These are phyloP conservation scores for Phaeosphaeriaceae sp. DNA, from an alignment of 2,329 filamentous ascomycete genomes.

Conservation along the genomic window DNA sequence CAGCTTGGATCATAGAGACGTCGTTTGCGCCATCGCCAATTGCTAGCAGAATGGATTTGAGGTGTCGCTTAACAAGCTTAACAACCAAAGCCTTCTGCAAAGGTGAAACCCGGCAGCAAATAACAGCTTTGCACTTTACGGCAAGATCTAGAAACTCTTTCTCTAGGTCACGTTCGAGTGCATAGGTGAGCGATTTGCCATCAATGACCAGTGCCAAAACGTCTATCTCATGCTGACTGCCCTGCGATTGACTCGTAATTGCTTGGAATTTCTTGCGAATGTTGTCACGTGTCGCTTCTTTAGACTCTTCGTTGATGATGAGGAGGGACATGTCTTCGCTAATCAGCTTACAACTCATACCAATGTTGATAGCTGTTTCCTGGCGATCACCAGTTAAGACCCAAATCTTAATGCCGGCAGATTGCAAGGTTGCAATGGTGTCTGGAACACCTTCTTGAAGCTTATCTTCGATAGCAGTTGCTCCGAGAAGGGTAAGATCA, in stretches of 20 bases:
- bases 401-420: conserved; percentile 98
- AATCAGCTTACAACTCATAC: conserved; percentile 98
- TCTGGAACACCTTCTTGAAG: conserved; percentile 97
- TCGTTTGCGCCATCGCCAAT: conserved; percentile 98
- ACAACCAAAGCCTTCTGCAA: conserved; percentile 97
- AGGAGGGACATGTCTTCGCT: conserved; percentile 98
- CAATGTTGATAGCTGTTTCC: conserved; percentile 99
- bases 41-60: conserved; percentile 88
- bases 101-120: conserved; percentile 94
- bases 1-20: conserved; percentile 99
- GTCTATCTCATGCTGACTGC: conserved; percentile 75
- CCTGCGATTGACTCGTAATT: conserved; percentile 80
- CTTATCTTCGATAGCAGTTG: conserved; percentile 96
- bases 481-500: conserved; percentile 87
- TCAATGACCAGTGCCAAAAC: conserved; percentile 92
- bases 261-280: conserved; percentile 92
- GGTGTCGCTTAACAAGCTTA: conserved; percentile 94
- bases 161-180: conserved; percentile 91
- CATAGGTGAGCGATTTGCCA: conserved; percentile 91
- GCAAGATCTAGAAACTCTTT: conserved; percentile 92
- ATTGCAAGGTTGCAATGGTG: conserved; percentile 95
- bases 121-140: conserved; percentile 96
- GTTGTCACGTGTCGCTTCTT: conserved; percentile 82
- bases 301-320: conserved; percentile 90
- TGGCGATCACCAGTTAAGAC: conserved; percentile 96